These are phyloP conservation scores for Malassezia obtusa DNA, from an alignment of 1,284 basidiomycete species.

Conservation along the genomic window DNA sequence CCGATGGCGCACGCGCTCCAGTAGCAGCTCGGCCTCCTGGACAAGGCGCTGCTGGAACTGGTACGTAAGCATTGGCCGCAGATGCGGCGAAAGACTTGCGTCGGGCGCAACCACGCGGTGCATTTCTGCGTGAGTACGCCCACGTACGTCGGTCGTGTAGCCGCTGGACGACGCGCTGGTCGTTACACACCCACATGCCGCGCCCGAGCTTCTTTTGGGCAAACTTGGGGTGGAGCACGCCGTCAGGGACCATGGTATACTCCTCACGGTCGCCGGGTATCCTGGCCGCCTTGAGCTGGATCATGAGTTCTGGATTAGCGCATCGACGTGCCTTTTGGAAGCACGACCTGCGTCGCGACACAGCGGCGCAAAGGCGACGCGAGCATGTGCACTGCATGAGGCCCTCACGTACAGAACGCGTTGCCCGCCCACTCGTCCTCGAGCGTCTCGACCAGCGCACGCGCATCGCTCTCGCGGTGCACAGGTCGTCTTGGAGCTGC, in stretches of 20 bases:
- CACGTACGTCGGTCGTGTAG: constrained; percentile 10
- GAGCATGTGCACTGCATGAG: constrained; percentile 16
- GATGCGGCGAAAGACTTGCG: constrained; percentile 2
- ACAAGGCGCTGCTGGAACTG: constrained; percentile 17
- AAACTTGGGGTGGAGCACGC: constrained; percentile 18
- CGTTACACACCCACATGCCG: constrained; percentile 12
- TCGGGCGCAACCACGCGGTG: constrained; percentile 6
- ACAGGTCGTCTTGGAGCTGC: too few relatives aligned
- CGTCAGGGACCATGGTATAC: constrained; percentile 13
- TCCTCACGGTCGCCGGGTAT: not conserved
- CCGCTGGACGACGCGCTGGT: constrained; percentile 6
- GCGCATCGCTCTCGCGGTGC: too few relatives aligned
- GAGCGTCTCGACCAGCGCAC: too few relatives aligned
- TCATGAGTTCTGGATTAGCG: constrained; percentile 11
- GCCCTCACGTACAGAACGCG: not conserved
- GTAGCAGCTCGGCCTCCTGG: constrained; percentile 18
- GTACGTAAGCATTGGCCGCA: constrained; percentile 8
- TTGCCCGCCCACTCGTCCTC: not conserved
- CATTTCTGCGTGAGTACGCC: not conserved
- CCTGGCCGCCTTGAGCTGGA: constrained; percentile 14
- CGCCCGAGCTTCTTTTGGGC: constrained; percentile 4
- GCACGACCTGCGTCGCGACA: constrained; percentile 7
- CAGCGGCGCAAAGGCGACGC: constrained; percentile 18
- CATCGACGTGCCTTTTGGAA: constrained; percentile 10
- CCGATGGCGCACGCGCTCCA: not conserved